These are phyloP conservation scores for Phytopythium vexans DNA, from an alignment of 352 stramenopile species.

Conservation along the genomic window DNA sequence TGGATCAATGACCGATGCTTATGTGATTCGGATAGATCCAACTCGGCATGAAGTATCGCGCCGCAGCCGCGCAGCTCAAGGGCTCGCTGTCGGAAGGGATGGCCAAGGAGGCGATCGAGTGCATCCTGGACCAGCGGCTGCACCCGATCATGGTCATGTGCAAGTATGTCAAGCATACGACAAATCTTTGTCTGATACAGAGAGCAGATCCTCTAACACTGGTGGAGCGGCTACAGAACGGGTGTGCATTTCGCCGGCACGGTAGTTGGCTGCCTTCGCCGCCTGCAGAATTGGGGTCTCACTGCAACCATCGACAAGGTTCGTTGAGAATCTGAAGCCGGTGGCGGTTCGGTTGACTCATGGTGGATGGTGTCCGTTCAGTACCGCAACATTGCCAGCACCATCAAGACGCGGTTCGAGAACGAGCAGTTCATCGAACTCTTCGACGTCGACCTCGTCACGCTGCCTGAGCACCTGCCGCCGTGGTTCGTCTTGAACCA, in stretches of 20 bases:
- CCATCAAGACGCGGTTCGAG: constrained; percentile 84
- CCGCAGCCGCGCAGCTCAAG: constrained; percentile 59
- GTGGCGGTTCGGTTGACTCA: neutral
- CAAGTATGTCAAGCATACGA: constrained; percentile 48
- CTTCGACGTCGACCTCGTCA: constrained; percentile 85
- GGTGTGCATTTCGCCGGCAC: constrained; percentile 74
- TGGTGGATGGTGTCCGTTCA: constrained; percentile 10
- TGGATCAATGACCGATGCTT: neutral
- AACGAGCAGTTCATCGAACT: constrained; percentile 90
- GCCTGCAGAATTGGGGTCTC: constrained; percentile 84
- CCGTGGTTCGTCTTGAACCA: constrained; percentile 83
- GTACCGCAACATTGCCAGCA: constrained; percentile 86
- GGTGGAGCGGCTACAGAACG: constrained; percentile 30
- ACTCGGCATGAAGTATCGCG: constrained; percentile 78
- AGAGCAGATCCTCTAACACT: neutral
- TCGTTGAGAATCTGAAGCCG: neutral
- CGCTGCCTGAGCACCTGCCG: constrained; percentile 69
- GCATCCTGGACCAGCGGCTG: constrained; percentile 72
- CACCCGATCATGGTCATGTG: constrained; percentile 87
- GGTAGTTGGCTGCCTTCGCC: constrained; percentile 77
- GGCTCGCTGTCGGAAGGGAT: constrained; percentile 70
- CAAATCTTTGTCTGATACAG: neutral
- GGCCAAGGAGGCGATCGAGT: constrained; percentile 84
- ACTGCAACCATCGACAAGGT: constrained; percentile 88
- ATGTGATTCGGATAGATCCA: constrained; percentile 45